phyloP scores from a whole-genome alignment of 2,329 filamentous ascomycete genomes.

The Scedosporium dehoogii region DNA sequence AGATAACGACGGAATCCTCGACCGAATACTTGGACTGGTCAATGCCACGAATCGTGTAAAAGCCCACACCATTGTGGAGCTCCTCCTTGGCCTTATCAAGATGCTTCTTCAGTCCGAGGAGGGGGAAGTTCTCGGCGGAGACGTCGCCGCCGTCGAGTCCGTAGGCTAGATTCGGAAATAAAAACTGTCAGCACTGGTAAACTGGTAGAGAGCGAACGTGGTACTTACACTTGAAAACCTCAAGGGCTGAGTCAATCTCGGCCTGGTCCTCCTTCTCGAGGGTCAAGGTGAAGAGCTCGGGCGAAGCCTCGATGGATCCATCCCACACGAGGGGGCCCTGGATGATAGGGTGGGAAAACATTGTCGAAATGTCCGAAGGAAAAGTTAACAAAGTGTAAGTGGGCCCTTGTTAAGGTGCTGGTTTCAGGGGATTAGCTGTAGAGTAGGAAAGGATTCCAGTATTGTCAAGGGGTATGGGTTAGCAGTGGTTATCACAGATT shows the following conservation, averaged over 20 bases:
- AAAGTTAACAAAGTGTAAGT: background rate
- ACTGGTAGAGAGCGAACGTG: background rate
- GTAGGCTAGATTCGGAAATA: slow-evolving; percentile 11
- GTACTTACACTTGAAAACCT: slow-evolving; percentile 15
- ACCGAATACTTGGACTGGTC: slow-evolving; percentile 33
- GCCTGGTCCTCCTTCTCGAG: slow-evolving; percentile 13
- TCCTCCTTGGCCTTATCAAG: slow-evolving; percentile 24
- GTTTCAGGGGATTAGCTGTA: too few relatives aligned
- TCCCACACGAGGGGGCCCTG: slow-evolving; percentile 12
- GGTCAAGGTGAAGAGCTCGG: slow-evolving; percentile 11
- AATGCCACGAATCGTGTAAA: slow-evolving; percentile 46
- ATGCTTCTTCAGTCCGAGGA: slow-evolving; percentile 23
- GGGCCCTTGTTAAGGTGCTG: too few relatives aligned
- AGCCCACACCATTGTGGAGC: slow-evolving; percentile 34
- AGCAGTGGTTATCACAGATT: too few relatives aligned
- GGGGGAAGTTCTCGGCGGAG: slow-evolving; percentile 26
- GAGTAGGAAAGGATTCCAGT: too few relatives aligned
- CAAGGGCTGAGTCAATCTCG: slow-evolving; percentile 16
- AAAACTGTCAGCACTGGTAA: background rate
- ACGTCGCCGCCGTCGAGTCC: slow-evolving; percentile 28
- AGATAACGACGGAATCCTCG: slow-evolving; percentile 45
- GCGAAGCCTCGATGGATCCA: slow-evolving; percentile 7
- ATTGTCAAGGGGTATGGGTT: too few relatives aligned
- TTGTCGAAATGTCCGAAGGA: background rate
- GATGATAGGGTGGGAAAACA: slow-evolving; percentile 9